Evolutionary conservation across 2,329 filamentous ascomycete species (phyloP), one percentile per base, ranked within the genome.

Genomic region (Aotearoamyces nothofagi): DNA sequence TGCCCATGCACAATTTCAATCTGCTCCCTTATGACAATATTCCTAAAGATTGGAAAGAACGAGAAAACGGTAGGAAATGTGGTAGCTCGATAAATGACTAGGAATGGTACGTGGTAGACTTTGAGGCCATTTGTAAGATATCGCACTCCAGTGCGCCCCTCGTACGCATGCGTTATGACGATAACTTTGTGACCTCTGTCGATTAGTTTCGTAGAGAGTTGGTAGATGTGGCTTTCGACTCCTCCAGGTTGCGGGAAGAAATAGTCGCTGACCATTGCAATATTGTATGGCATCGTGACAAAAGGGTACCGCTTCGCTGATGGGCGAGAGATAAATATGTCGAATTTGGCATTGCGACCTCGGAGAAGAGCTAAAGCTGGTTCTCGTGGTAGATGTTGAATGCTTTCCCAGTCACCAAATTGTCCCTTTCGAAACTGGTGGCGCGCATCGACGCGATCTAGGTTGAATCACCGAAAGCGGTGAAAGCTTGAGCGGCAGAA

Each of bases 1-100:
- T 98, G 90, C n/a, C 87, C 90, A 50, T 98, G 90, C 0, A 98
- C 86, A 44, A 98, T 98, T 52, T 96, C 79, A 42, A 98, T 94
- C 35, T 77, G 71, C 55, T 98, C 90, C 25, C 90, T 75, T 36
- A 98, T 79, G 37, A 94, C 71, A 44, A 98, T 96, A 43, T 96
- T 92, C 33, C 90, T 76, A 46, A 98, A 86, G n/a, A 94, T 74
- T 7, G 92, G 90, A 45, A 98, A 98, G 59, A 93, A 94, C 16
- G 87, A 94, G 60, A 96, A 96, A 47, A 98, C 84, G 4, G 92
- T 96, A 0, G 90, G 90, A 46, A 98, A 87, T 9, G 84, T 92
- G 4, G 84, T 73, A 39, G 84, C 79, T 42, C 92, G 83, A 54
- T 94, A 96, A 44, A 98, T 86, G 52, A 96, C 75, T 50, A 92